A percentile compares a stretch with the other conserved stretches of the same genome.
Evolutionary conservation across 2,329 filamentous ascomycete species (phyloP).

Genomic region (Penicillium janthinellum): DNA sequence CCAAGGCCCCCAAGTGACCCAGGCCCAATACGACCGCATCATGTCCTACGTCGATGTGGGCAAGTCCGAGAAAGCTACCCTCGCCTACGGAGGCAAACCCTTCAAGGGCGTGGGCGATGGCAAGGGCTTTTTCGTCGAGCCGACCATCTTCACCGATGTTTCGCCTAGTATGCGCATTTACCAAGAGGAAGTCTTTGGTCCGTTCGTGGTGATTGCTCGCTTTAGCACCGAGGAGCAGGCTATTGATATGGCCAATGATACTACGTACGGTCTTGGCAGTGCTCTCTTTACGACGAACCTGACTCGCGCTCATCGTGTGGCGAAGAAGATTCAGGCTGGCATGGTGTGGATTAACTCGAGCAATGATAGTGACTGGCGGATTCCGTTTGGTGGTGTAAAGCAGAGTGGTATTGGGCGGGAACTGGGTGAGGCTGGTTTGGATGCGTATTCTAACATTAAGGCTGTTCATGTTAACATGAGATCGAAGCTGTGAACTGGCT

Average conservation of each 20-base stretch:
- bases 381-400: constrained; percentile 51
- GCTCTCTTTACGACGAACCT: constrained; percentile 45
- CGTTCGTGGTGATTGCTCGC: constrained; percentile 39
- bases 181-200: constrained; percentile 47
- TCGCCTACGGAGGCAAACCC: constrained; percentile 37
- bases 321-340: constrained; percentile 41
- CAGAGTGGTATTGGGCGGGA: constrained; percentile 58
- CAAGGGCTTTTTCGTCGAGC: constrained; percentile 31
- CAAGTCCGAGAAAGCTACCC: constrained; percentile 39
- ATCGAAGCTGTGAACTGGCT: constrained; percentile 29
- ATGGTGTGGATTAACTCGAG: constrained; percentile 47
- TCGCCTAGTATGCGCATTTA: constrained; percentile 39
- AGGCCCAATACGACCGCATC: constrained; percentile 31
- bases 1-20: constrained; percentile 31
- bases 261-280: constrained; percentile 42
- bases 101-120: constrained; percentile 32
- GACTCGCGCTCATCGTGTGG: constrained; percentile 41
- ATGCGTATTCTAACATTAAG: constrained; percentile 48
- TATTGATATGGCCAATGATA: constrained; percentile 41
- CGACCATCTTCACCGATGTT: constrained; percentile 38
- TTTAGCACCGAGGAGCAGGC: constrained; percentile 43
- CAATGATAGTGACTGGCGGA: constrained; percentile 39
- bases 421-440: constrained; percentile 56
- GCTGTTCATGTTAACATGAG: constrained; percentile 39
- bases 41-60: constrained; percentile 34